Conservation (phyloP, 2,329 filamentous ascomycete genomes). For the Lasiodiplodia gonubiensis region DNA sequence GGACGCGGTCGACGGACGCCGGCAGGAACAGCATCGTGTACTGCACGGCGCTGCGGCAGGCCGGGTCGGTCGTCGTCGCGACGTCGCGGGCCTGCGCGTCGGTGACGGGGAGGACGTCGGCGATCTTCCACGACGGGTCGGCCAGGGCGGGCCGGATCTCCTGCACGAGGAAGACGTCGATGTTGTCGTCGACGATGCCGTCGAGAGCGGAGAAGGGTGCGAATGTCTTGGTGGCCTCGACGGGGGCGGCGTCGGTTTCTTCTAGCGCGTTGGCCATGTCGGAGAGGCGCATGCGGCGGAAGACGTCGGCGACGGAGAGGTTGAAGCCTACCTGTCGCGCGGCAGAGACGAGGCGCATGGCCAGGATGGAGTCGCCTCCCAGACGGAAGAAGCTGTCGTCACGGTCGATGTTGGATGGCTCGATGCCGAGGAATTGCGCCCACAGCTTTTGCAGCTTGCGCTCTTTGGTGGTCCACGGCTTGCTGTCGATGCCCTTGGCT, state of each 20-base stretch:
- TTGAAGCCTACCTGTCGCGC: constrained; percentile 43
- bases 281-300: constrained; percentile 49
- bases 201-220: constrained; percentile 61
- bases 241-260: constrained; percentile 38
- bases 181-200: constrained; percentile 45
- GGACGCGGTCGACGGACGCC: constrained; percentile 54
- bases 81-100: constrained; percentile 67
- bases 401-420: constrained; percentile 42
- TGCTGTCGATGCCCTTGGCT: neutral
- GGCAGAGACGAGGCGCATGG: constrained; percentile 52
- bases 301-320: constrained; percentile 52
- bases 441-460: constrained; percentile 35
- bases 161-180: constrained; percentile 53
- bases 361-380: constrained; percentile 54
- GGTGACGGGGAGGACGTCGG: constrained; percentile 63
- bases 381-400: constrained; percentile 53
- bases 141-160: constrained; percentile 59
- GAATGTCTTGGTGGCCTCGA: constrained; percentile 39
- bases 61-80: constrained; percentile 59
- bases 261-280: constrained; percentile 61
- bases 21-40: constrained; percentile 71
- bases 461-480: constrained; percentile 34
- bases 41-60: constrained; percentile 65
- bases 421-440: constrained; percentile 39
- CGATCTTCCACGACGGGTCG: constrained; percentile 58